Base-by-base conservation (phyloP, 108 stramenopile genomes). In the Cyclotella sp. region DNA sequence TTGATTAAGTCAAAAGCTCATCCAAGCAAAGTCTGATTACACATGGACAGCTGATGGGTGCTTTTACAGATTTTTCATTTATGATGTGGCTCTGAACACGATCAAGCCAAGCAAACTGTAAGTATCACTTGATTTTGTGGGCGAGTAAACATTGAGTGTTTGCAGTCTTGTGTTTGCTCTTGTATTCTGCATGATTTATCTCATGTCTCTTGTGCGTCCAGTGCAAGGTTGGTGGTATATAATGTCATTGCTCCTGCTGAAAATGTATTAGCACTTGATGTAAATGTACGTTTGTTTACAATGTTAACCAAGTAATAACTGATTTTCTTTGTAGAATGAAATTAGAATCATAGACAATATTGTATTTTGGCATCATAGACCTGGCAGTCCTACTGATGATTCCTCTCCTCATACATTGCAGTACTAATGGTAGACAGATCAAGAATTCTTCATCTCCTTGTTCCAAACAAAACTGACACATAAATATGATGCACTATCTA, bases 41-140 rank as follows among this genome's bases (percentile, higher is more conserved):
- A 78, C 80, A n/a, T 82, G 59, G 58, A 53, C 63, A 29, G 51
- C 24, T 5, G 58, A 63, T 24, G 76, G 76, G 13, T 75, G 70
- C 61, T 85, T 85, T 54, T 80, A 85, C 53, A 80, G 84, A 4
- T 85, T 82, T 30, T 74, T 77, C 63, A 79, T 81, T 9, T 84
- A 81, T 63, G 62, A 76, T 55, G 27, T 84, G 49, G 63, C 22
- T 15, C 0, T 59, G 46, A 47, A 69, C 45, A 29, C 73, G 52
- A 76, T 83, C 60, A 63, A 41, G 22, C 64, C 71, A 47, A 73
- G 72, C 18, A 51, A 65, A 73, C 24, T 77, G 75, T 76, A 68
- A 76, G 75, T 67, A 16, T 19, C 24, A 63, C n/a, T 53, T 27
- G 22, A 5, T 44, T 18, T 22, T 60, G 14, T 41, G 19, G 15